These are phyloP conservation scores for Pyrenophora tritici-repentis DNA, from an alignment of 2,329 filamentous ascomycete genomes.

Conservation along the genomic window DNA sequence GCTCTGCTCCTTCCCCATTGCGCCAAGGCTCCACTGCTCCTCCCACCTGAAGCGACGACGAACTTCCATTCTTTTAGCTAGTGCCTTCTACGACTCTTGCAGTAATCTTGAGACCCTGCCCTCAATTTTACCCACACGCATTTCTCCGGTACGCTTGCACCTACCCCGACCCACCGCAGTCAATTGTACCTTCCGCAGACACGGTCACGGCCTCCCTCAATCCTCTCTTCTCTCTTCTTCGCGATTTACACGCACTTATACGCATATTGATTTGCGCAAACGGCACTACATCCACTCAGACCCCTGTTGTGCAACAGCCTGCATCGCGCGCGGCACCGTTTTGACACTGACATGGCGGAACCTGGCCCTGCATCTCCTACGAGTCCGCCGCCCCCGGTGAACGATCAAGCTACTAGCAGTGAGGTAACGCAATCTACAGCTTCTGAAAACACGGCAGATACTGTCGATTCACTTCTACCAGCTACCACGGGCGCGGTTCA, in stretches of 20 bases:
- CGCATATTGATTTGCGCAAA: background rate
- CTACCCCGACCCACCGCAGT: background rate
- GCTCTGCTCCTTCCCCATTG: constrained; percentile 13
- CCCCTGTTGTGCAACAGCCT: constrained; percentile 8
- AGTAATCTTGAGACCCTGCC: background rate
- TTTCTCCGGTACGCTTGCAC: background rate
- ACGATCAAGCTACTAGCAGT: background rate
- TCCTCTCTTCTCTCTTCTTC: constrained; percentile 1
- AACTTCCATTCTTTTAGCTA: constrained; percentile 1
- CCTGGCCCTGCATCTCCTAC: background rate
- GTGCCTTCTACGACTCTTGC: background rate
- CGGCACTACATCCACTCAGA: background rate
- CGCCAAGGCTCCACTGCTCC: constrained; percentile 4
- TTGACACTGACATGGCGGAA: constrained; percentile 2
- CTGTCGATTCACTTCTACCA: constrained; percentile 4
- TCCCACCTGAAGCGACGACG: constrained; percentile 9
- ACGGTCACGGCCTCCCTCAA: constrained; percentile 7
- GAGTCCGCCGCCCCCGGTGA: constrained; percentile 4
- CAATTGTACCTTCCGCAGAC: constrained; percentile 6
- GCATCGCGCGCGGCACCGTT: background rate
- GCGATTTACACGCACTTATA: background rate
- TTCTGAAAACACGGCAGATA: constrained; percentile 9
- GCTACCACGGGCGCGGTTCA: constrained; percentile 3
- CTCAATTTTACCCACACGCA: background rate
- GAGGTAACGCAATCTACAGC: background rate